Conservation (phyloP, 257 asterid genomes). For the Nicotiana attenuata region DNA sequence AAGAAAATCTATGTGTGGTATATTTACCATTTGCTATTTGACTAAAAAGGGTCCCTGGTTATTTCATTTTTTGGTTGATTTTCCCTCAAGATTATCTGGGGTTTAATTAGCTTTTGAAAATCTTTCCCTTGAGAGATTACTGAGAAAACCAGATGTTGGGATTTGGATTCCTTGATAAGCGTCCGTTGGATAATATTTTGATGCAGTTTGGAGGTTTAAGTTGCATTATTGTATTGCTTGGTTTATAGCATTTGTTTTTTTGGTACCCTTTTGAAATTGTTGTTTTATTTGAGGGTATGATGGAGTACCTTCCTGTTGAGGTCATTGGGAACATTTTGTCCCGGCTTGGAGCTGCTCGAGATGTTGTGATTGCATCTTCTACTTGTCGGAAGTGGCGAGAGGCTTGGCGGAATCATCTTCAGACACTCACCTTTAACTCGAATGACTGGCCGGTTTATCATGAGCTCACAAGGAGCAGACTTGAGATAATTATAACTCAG, state of each 20-base stretch:
- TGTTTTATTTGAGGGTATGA: slow-evolving; percentile 22
- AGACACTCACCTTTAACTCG: slow-evolving; percentile 60
- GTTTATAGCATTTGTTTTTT: slow-evolving; percentile 12
- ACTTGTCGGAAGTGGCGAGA: slow-evolving; percentile 81
- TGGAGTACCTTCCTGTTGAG: slow-evolving; percentile 91
- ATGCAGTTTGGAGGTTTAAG: slow-evolving; percentile 13
- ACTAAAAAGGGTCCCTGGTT: slow-evolving; percentile 8
- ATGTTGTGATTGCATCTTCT: slow-evolving; percentile 77
- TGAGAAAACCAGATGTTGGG: slow-evolving; percentile 15
- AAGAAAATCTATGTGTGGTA: slow-evolving; percentile 1
- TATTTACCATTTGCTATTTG: slow-evolving; percentile 4
- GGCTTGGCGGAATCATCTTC: slow-evolving; percentile 83
- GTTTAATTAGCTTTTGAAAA: slow-evolving; percentile 16
- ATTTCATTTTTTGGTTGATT: slow-evolving; percentile 12
- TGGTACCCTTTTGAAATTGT: slow-evolving; percentile 7
- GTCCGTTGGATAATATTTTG: slow-evolving; percentile 14
- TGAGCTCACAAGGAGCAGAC: slow-evolving; percentile 51
- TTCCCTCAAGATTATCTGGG: background rate
- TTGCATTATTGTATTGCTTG: slow-evolving; percentile 21
- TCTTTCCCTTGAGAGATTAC: slow-evolving; percentile 3
- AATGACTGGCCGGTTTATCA: slow-evolving; percentile 80
- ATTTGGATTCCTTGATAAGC: slow-evolving; percentile 13
- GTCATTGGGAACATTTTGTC: slow-evolving; percentile 84
- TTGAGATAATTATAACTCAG: slow-evolving; percentile 75
- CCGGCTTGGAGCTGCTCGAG: slow-evolving; percentile 75